These are phyloP conservation scores for Phytophthora capsici DNA, from an alignment of 352 stramenopile genomes.

Conservation along the genomic window DNA sequence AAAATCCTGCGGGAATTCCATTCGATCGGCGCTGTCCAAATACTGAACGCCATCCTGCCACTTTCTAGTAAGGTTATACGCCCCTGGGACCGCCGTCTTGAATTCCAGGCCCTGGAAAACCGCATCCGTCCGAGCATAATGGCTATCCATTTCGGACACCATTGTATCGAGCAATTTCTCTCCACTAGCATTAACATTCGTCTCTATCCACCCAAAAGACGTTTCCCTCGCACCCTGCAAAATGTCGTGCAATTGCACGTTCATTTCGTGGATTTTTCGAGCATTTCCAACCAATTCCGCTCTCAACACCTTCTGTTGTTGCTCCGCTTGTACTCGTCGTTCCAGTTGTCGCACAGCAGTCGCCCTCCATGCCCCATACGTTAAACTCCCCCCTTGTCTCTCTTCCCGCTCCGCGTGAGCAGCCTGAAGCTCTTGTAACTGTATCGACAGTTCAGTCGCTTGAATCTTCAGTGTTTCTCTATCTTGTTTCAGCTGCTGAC, in stretches of 20 bases:
- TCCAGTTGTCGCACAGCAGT: slow-evolving; percentile 22
- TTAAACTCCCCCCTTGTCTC: background rate
- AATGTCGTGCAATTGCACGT: background rate
- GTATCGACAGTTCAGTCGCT: background rate
- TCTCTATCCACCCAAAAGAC: background rate
- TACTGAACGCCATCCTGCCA: slow-evolving; percentile 14
- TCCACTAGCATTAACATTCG: background rate
- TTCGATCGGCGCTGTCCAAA: slow-evolving; percentile 27
- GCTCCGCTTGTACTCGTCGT: slow-evolving; percentile 15
- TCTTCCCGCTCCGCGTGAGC: background rate
- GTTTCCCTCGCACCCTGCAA: background rate
- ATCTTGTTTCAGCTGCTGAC: slow-evolving; percentile 25
- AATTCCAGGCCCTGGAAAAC: slow-evolving; percentile 14
- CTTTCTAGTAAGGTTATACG: slow-evolving; percentile 13
- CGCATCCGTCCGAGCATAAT: slow-evolving; percentile 19
- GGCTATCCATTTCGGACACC: background rate
- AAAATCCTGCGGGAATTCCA: slow-evolving; percentile 15
- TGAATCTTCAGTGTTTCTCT: slow-evolving; percentile 13
- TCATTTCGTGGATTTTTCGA: slow-evolving; percentile 16
- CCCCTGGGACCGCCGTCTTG: background rate
- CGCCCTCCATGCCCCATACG: slow-evolving; percentile 12
- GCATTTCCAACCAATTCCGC: slow-evolving; percentile 6
- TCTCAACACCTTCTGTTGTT: slow-evolving; percentile 10
- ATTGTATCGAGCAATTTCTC: slow-evolving; percentile 2
- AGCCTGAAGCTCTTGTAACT: background rate